A percentile compares a stretch with the other conserved stretches of the same genome.
Conservation (phyloP, 2,329 filamentous ascomycete species). For the Aspergillus ochraceus region DNA sequence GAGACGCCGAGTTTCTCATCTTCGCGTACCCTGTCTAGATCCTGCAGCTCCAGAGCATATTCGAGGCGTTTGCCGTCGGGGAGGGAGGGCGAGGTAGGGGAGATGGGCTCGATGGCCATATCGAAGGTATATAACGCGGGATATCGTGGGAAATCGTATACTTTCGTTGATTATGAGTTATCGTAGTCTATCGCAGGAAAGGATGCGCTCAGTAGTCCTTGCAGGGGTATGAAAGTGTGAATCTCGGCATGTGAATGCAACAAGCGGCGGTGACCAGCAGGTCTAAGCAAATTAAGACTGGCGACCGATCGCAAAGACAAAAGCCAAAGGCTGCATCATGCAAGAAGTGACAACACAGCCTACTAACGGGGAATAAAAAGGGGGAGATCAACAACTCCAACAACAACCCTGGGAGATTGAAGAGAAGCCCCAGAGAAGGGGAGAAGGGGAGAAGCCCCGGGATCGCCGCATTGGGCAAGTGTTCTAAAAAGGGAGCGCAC, state of each 20-base stretch:
- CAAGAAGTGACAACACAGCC: not conserved
- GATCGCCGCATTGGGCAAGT: slow-evolving; percentile 8
- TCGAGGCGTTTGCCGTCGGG: not conserved
- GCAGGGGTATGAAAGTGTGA: not conserved
- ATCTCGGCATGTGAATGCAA: not conserved
- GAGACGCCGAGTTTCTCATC: slow-evolving; percentile 8
- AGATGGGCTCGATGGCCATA: not conserved
- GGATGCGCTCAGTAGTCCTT: not conserved
- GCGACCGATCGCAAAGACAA: not conserved
- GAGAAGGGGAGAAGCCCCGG: not conserved
- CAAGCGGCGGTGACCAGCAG: not conserved
- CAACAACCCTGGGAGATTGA: not conserved
- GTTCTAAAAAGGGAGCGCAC: not conserved
- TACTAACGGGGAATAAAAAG: not conserved
- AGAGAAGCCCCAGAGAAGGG: not conserved
- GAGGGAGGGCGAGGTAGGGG: not conserved
- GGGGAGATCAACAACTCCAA: too few species aligned
- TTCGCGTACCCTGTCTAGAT: slow-evolving; percentile 1
- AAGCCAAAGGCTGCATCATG: not conserved
- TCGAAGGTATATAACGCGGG: too few species aligned
- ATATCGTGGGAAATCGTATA: not conserved
- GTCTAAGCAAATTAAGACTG: not conserved
- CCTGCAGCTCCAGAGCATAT: slow-evolving; percentile 4
- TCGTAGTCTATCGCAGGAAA: not conserved
- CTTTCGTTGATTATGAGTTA: too few species aligned